These are phyloP conservation scores for Marasmius tenuissimus DNA, from an alignment of 1,284 basidiomycete genomes.

Conservation along the genomic window DNA sequence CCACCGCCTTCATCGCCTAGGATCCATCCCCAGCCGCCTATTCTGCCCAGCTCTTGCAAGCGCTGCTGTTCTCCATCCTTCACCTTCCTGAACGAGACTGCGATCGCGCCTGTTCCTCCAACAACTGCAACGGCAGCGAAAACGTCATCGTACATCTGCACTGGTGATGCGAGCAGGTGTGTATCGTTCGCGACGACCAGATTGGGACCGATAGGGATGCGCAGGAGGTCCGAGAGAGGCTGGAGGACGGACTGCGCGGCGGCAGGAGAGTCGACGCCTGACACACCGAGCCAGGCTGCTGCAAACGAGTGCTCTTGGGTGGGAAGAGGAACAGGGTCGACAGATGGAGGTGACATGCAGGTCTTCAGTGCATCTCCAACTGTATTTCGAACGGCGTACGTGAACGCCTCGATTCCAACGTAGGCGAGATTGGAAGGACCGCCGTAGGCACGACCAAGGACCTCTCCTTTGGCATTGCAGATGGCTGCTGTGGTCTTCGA, in stretches of 20 bases:
- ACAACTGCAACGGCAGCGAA: slow-evolving; percentile 63
- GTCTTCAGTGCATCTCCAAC: slow-evolving; percentile 54
- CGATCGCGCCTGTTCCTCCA: slow-evolving; percentile 71
- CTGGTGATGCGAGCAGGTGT: slow-evolving; percentile 70
- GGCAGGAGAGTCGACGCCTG: slow-evolving; percentile 71
- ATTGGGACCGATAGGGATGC: slow-evolving; percentile 48
- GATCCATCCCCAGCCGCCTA: slow-evolving; percentile 83
- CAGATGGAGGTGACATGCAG: slow-evolving; percentile 32
- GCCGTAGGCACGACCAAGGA: slow-evolving; percentile 61
- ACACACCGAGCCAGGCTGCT: slow-evolving; percentile 76
- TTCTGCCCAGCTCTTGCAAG: slow-evolving; percentile 62
- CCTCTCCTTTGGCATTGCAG: slow-evolving; percentile 48
- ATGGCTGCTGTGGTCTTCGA: slow-evolving; percentile 79
- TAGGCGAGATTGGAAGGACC: slow-evolving; percentile 74
- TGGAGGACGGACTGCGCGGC: slow-evolving; percentile 54
- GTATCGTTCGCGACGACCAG: slow-evolving; percentile 75
- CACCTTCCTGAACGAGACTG: slow-evolving; percentile 56
- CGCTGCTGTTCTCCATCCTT: slow-evolving; percentile 20
- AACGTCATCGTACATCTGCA: slow-evolving; percentile 58
- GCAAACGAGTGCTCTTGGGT: slow-evolving; percentile 45
- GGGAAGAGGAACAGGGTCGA: slow-evolving; percentile 40
- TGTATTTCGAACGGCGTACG: slow-evolving; percentile 46
- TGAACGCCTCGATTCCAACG: slow-evolving; percentile 50
- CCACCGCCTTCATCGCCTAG: slow-evolving; percentile 81
- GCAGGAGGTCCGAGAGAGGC: slow-evolving; percentile 53